These are phyloP conservation scores for Calonectria fujianensis DNA, from an alignment of 2,329 filamentous ascomycete genomes.

Conservation along the genomic window DNA sequence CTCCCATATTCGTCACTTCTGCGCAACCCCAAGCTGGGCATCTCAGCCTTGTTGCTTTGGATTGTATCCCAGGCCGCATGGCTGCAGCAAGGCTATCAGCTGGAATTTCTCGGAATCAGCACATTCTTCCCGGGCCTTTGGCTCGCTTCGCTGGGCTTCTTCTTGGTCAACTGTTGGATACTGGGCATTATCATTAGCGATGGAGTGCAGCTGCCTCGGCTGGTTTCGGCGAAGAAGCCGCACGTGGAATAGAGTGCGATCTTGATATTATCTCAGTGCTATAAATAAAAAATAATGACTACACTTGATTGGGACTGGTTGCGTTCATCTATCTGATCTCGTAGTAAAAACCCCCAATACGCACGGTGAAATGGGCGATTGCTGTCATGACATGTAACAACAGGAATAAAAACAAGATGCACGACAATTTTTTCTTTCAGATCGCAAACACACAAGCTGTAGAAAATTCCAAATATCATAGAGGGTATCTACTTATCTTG, in stretches of 20 bases:
- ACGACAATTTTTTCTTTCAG: slow-evolving; percentile 13
- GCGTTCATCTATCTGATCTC: background rate
- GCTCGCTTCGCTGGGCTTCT: slow-evolving; percentile 85
- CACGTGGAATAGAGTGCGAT: slow-evolving; percentile 48
- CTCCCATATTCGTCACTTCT: slow-evolving; percentile 87
- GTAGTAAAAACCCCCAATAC: background rate
- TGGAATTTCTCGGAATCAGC: slow-evolving; percentile 87
- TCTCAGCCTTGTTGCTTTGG: slow-evolving; percentile 83
- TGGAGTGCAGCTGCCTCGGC: slow-evolving; percentile 55
- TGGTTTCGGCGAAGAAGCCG: slow-evolving; percentile 43
- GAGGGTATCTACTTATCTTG: slow-evolving; percentile 52
- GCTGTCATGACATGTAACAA: background rate
- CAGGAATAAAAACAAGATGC: background rate
- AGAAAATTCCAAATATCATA: slow-evolving; percentile 44
- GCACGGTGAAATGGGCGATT: background rate
- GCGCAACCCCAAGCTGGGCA: slow-evolving; percentile 74
- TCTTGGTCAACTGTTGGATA: slow-evolving; percentile 90
- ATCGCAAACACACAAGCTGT: slow-evolving; percentile 42
- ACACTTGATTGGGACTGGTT: background rate
- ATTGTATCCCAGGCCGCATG: slow-evolving; percentile 83
- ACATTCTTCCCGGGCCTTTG: slow-evolving; percentile 92
- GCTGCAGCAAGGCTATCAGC: slow-evolving; percentile 83
- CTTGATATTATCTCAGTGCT: background rate
- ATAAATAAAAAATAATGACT: background rate
- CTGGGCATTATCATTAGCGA: slow-evolving; percentile 87